Evolutionary conservation across 164 flowering plant species (phyloP), one percentile per base, ranked within the genome.

Genomic region (Chimonanthus salicifolius): DNA sequence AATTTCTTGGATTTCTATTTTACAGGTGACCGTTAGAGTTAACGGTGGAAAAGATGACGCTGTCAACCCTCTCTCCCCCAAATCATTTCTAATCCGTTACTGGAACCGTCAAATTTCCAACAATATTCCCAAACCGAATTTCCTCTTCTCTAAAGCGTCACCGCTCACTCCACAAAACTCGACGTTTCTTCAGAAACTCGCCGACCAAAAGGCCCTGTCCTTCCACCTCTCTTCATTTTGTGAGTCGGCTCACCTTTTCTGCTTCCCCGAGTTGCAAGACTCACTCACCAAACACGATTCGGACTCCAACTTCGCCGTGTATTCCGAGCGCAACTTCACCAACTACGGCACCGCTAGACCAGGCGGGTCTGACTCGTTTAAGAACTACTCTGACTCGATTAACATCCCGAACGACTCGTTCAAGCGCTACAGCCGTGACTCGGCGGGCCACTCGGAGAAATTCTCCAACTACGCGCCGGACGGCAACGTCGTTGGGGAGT

Each of bases 41-140:
- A 7, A 15, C 5, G 68, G 48, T n/a, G 64, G 7, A 45, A 49
- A 20, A 8, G 43, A 63, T 45, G 72, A 78, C 44, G 77, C 69
- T n/a, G 80, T 75, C 15, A 91, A 82, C 80, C 97, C 97, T 20
- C 90, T 92, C 74, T 80, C 99, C 3, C 90, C 99, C 0, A 87
- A 80, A 48, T 90, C 95, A 0, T 85, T 74, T 6, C 64, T 89
- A 73, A 74, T 83, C 47, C 90, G 99, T 3, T 92, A 92, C 84
- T 94, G 97, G 99, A 85, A 83, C 77, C 87, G 78, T 11, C 85
- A 86, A 80, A 85, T 92, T 84, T 77, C 83, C 10, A 85, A 74
- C 76, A 72, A 75, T 45, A 70, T 79, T 3, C 86, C 89, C 2
- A 83, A 80, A 47, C 85, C 94, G 7, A 4, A 63, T 7, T 95